Base-by-base conservation (phyloP, 176 grass and related monocot species). In the Oryza coarctata region DNA sequence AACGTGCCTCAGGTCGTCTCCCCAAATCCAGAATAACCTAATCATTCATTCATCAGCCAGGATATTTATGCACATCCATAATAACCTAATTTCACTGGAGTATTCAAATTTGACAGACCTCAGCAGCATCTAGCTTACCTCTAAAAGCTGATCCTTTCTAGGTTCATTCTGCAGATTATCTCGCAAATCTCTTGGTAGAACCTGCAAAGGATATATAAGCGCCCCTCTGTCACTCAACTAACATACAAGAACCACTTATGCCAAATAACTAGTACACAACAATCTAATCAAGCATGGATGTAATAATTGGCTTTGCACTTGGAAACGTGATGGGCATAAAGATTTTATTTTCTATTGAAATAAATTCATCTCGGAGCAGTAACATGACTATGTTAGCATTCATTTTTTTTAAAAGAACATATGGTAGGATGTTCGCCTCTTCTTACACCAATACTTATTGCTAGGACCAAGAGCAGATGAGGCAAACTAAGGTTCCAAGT, bases 11-110 rank as follows among this genome's bases (percentile, higher is more conserved):
- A 80, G 96, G 96, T 40, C 87, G 87, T 76, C 96, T 88, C 17
- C 96, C 96, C 86, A 98, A 87, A 88, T 98, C 96, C 77, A 98
- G 82, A 86, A 98, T 73, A 75, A 98, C 88, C 96, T 95, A 82
- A 83, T 83, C 28, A 75, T 65, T 29, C 15, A 80, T 25, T 61
- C 41, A 67, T 82, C 27, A 78, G 64, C n/a, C 28, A 38, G 12
- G 30, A 70, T 76, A 23, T 70, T 27, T 31, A 65, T 77, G 73
- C 31, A 60, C 7, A 28, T 77, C 57, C 20, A 60, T 65, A 60
- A 60, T n/a, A 25, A 25, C 55, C 55, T 13, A 1, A 6, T 57
- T 70, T 36, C 10, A 47, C 12, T 82, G 18, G 26, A 74, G 20
- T 71, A 41, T 55, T 52, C 20, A 34, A 71, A 70, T 25, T 44